A percentile compares a stretch with the other conserved stretches of the same genome.
These are phyloP conservation scores for Cryomyces minteri DNA, from an alignment of 495 filamentous ascomycete species.

Conservation along the genomic window DNA sequence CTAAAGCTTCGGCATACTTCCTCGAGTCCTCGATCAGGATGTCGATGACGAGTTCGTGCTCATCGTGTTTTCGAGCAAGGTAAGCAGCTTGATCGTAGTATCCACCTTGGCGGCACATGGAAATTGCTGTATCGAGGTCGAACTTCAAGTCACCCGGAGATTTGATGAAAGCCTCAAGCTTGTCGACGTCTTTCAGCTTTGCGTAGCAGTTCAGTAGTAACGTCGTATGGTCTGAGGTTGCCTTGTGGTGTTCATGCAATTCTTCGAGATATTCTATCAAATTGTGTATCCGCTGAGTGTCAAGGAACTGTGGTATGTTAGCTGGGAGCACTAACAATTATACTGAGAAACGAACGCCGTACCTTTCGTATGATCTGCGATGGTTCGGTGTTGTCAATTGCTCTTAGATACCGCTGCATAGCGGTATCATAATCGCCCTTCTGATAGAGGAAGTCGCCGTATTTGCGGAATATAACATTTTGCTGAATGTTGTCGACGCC, in stretches of 20 bases:
- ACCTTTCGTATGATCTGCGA: constrained; percentile 89
- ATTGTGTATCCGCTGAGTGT: constrained; percentile 92
- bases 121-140: constrained; percentile 90
- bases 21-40: constrained; percentile 92
- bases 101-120: constrained; percentile 96
- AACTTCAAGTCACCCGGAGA: constrained; percentile 89
- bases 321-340: constrained; percentile 6
- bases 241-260: constrained; percentile 81
- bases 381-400: constrained; percentile 87
- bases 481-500: constrained; percentile 61
- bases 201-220: constrained; percentile 93
- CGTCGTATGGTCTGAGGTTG: constrained; percentile 92
- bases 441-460: constrained; percentile 91
- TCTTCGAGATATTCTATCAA: constrained; percentile 96
- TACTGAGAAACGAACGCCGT: constrained; percentile 1
- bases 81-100: constrained; percentile 96
- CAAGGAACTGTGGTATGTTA: constrained; percentile 44
- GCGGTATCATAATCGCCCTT: constrained; percentile 89
- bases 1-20: constrained; percentile 67
- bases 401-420: constrained; percentile 95
- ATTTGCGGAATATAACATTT: constrained; percentile 81
- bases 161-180: constrained; percentile 91
- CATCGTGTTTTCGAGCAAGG: constrained; percentile 81
- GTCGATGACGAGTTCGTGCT: constrained; percentile 85
- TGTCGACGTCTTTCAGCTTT: constrained; percentile 87